Conservation (phyloP, 2,329 filamentous ascomycete species). For the Paradendryphiella salina region DNA sequence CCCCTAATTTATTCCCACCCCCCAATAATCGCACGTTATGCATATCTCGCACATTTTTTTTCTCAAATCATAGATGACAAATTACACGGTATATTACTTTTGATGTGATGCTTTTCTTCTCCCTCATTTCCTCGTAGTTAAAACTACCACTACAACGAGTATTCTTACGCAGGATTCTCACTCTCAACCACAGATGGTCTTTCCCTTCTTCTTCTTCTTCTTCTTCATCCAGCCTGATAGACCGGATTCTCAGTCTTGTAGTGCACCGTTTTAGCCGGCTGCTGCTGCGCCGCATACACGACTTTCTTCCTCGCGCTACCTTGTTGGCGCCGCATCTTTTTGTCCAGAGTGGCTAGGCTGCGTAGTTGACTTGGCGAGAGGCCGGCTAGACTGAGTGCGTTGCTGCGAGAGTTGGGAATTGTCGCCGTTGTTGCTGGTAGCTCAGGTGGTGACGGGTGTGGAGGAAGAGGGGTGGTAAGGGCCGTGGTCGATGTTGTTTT, state of each 20-base stretch:
- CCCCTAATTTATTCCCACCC: too few species aligned
- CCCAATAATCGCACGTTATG: too few species aligned
- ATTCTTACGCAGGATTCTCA: too few species aligned
- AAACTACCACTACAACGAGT: too few species aligned
- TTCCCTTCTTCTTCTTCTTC: not conserved
- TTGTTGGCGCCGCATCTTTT: conserved; percentile 4
- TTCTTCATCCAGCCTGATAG: conserved; percentile 6
- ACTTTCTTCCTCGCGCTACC: not conserved
- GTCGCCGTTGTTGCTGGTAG: not conserved
- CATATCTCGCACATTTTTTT: too few species aligned
- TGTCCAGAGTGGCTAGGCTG: conserved; percentile 1
- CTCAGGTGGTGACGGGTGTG: not conserved
- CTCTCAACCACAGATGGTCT: too few species aligned
- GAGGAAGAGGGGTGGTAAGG: not conserved
- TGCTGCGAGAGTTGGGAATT: not conserved
- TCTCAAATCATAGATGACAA: too few species aligned
- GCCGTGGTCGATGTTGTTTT: too few species aligned
- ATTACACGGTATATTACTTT: too few species aligned
- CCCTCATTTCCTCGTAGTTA: too few species aligned
- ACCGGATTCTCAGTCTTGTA: conserved; percentile 12
- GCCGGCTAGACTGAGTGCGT: not conserved
- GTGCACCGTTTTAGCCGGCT: conserved; percentile 4
- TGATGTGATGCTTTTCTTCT: too few species aligned
- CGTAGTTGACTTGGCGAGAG: not conserved
- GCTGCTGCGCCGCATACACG: not conserved